Percentiles rank a stretch among this genome's conserved stretches.
Conservation (phyloP, 2,329 filamentous ascomycete species). For the Tolypocladium nubicola region DNA sequence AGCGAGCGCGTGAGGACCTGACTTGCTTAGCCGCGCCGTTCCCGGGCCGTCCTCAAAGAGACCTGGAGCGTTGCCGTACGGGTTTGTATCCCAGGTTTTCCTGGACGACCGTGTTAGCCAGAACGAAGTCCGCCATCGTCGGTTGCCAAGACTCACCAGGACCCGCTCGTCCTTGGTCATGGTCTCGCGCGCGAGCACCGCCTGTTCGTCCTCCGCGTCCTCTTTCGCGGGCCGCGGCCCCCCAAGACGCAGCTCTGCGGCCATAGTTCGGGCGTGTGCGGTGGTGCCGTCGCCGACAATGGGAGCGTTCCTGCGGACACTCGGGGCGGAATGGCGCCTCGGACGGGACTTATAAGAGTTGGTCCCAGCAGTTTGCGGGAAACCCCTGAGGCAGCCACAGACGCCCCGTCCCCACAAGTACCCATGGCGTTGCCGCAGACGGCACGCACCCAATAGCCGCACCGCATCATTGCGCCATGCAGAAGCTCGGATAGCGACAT, state of each 20-base stretch:
- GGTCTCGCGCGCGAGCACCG: background rate
- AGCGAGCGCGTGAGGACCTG: background rate
- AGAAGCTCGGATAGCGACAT: background rate
- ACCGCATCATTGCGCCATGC: background rate
- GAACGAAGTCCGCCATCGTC: background rate
- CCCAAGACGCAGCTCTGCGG: background rate
- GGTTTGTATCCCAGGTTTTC: background rate
- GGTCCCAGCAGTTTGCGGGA: background rate
- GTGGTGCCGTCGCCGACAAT: background rate
- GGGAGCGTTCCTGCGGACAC: background rate
- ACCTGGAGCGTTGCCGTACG: background rate
- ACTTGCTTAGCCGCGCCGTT: background rate
- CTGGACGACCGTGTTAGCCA: background rate
- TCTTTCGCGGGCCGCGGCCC: background rate
- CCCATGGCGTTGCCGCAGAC: background rate
- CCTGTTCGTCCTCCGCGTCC: background rate
- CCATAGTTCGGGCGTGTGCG: background rate
- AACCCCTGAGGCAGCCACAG: background rate
- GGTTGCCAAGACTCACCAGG: background rate
- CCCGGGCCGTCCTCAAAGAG: background rate
- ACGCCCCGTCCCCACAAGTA: background rate
- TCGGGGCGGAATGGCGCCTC: background rate
- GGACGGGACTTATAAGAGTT: background rate
- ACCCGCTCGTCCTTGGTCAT: background rate
- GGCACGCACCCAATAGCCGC: background rate